These are phyloP conservation scores for Alternaria panax DNA, from an alignment of 2,329 filamentous ascomycete species.

Conservation along the genomic window DNA sequence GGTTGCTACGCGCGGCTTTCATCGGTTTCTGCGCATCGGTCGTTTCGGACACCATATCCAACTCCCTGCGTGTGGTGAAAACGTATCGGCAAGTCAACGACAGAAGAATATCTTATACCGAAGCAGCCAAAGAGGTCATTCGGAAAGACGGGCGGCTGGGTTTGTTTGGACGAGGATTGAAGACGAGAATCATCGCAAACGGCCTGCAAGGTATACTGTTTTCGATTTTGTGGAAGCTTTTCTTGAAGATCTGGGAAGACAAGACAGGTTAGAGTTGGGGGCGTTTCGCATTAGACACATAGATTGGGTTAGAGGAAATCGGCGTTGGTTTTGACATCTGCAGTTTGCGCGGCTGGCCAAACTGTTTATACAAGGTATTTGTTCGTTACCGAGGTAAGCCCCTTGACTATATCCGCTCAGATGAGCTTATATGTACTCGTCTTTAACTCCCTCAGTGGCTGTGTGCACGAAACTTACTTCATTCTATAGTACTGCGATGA, in stretches of 20 bases:
- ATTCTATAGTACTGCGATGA: neutral
- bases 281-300: neutral
- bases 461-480: neutral
- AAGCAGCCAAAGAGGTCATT: conserved; percentile 35
- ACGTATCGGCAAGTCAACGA: conserved; percentile 43
- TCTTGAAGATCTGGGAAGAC: conserved; percentile 38
- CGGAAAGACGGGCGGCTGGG: conserved; percentile 34
- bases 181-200: conserved; percentile 41
- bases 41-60: conserved; percentile 38
- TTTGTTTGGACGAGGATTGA: conserved; percentile 37
- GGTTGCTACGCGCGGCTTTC: conserved; percentile 37
- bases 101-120: conserved; percentile 34
- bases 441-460: neutral
- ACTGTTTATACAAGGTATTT: neutral
- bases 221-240: conserved; percentile 42
- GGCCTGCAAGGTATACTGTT: conserved; percentile 41
- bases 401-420: neutral
- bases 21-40: conserved; percentile 43
- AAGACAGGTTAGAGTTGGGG: conserved; percentile 4
- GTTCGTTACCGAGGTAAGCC: neutral
- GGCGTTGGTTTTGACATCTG: neutral
- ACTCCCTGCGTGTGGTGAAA: conserved; percentile 39
- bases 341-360: neutral
- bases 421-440: neutral
- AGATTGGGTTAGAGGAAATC: neutral